A percentile compares a stretch with the other conserved stretches of the same genome.
Evolutionary conservation across 305 asterid species (phyloP).

Genomic region (Nicotiana rustica): DNA sequence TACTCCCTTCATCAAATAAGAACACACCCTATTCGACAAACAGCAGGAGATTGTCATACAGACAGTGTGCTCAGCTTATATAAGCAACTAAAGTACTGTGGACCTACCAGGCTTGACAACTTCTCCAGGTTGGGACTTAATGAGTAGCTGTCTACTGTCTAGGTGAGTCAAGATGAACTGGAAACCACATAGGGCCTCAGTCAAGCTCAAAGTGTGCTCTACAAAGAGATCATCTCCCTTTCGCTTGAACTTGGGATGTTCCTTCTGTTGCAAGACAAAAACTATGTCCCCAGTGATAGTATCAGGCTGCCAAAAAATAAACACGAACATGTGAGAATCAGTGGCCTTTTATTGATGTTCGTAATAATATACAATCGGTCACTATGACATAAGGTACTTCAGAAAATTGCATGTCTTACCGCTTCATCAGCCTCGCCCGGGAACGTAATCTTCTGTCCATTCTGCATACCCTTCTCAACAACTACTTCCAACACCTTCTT

Average conservation of each 20-base stretch:
- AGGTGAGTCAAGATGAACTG: constrained; percentile 44
- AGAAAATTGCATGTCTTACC: constrained; percentile 28
- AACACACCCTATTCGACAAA: neutral
- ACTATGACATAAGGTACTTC: constrained; percentile 5
- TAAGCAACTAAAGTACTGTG: neutral
- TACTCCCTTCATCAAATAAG: neutral
- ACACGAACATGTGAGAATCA: neutral
- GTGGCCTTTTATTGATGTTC: neutral
- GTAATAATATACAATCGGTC: neutral
- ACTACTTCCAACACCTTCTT: constrained; percentile 45
- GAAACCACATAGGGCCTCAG: constrained; percentile 45
- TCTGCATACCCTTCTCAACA: constrained; percentile 46
- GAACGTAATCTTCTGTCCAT: constrained; percentile 42
- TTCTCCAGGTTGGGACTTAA: constrained; percentile 40
- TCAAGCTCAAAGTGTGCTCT: constrained; percentile 45
- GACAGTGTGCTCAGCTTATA: neutral
- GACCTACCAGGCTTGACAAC: constrained; percentile 42
- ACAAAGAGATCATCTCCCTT: constrained; percentile 56
- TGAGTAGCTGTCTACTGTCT: constrained; percentile 40
- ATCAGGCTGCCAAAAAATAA: constrained; percentile 49
- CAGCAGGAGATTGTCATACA: neutral
- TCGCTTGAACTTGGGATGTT: constrained; percentile 61
- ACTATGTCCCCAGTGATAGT: constrained; percentile 60
- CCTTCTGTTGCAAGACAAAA: constrained; percentile 60
- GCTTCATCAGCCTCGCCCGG: constrained; percentile 48